These are phyloP conservation scores for Naumovozyma castellii DNA, from an alignment of 805 yeast species.

Conservation along the genomic window DNA sequence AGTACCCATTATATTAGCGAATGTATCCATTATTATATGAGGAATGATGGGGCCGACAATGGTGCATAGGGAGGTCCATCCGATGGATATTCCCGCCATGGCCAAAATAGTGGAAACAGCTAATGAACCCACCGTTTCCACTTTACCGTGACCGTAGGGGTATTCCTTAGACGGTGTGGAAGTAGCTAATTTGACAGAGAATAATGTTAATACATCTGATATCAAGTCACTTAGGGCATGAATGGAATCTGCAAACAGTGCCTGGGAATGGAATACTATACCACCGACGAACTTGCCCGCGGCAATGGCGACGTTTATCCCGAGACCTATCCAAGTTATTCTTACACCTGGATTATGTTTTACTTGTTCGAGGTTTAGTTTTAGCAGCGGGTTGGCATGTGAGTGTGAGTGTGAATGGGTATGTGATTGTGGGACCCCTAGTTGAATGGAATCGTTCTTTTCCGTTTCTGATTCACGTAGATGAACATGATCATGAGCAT, in stretches of 20 bases:
- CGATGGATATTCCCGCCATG: conserved; percentile 83
- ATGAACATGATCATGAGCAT: conserved; percentile 33
- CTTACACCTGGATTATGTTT: conserved; percentile 72
- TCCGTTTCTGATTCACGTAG: conserved; percentile 36
- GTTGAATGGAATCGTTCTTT: conserved; percentile 31
- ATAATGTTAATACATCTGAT: conserved; percentile 78
- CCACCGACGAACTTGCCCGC: conserved; percentile 81
- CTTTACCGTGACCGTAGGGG: conserved; percentile 87
- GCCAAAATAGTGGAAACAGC: conserved; percentile 76
- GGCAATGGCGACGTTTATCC: conserved; percentile 77
- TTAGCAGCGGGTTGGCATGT: conserved; percentile 25
- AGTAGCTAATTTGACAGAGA: conserved; percentile 70
- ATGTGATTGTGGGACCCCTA: conserved; percentile 18
- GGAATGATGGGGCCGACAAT: conserved; percentile 62
- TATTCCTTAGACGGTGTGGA: conserved; percentile 48
- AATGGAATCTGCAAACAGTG: conserved; percentile 86
- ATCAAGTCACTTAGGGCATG: conserved; percentile 87
- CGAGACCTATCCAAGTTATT: conserved; percentile 82
- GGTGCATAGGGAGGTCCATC: conserved; percentile 68
- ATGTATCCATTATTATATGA: conserved; percentile 43
- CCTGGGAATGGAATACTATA: conserved; percentile 84
- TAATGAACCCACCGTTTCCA: conserved; percentile 85
- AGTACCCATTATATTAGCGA: conserved; percentile 14
- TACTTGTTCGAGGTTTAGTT: conserved; percentile 36
- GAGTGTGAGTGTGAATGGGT: conserved; percentile 15